Conservation (phyloP, 129 eudicot genomes). For the carrot (Daucus carota) region DH1_v3.0 NC_030383.2:42195001-42195500, state of each 20-base stretch:
- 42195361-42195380: constrained; percentile 85
- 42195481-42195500: neutral
- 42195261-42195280: constrained; percentile 25
- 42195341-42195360: constrained; percentile 91
- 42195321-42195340: constrained; percentile 82
- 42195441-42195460: neutral
- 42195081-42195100: constrained; percentile 96
- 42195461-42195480: neutral
- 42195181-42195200: constrained; percentile 28
- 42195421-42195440: too few species aligned
- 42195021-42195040: constrained; percentile 42
- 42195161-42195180: constrained; percentile 73
- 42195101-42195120: constrained; percentile 66
- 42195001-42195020: constrained; percentile 38
- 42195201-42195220: constrained; percentile 43
- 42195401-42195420: constrained; percentile 45
- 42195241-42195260: constrained; percentile 30
- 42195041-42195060: constrained; percentile 62
- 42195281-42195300: constrained; percentile 81
- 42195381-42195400: constrained; percentile 74
- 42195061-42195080: constrained; percentile 81
- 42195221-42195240: constrained; percentile 48
- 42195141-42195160: constrained; percentile 49
- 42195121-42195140: constrained; percentile 71
- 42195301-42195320: constrained; percentile 70